Percentiles rank a stretch among this genome's conserved stretches.
Conservation (phyloP, 2,329 filamentous ascomycete genomes). For the Zasmidium citrigriseum region DNA sequence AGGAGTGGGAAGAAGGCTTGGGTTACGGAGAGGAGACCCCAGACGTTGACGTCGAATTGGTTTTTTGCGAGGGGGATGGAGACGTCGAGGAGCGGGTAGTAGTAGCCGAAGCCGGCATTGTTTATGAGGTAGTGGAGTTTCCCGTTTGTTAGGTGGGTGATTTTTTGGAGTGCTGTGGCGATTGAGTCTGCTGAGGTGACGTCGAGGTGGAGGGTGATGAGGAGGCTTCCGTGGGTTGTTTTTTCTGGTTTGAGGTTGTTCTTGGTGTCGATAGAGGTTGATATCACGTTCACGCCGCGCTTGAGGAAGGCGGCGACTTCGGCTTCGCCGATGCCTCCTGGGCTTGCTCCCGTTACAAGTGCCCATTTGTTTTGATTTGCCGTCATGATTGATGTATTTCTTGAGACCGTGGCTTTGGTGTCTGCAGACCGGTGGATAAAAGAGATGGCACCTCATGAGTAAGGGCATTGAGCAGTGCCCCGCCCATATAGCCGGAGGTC, state of each 20-base stretch:
- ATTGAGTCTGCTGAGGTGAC: conserved; percentile 35
- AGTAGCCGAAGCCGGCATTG: conserved; percentile 48
- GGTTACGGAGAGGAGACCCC: conserved; percentile 27
- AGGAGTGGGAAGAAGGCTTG: conserved; percentile 35
- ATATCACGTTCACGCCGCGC: conserved; percentile 48
- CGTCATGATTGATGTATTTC: no score
- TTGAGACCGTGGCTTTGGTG: no score
- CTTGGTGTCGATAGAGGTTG: conserved; percentile 40
- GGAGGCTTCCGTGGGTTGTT: conserved; percentile 15
- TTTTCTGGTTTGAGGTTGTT: conserved; percentile 6
- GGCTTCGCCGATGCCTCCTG: conserved; percentile 47
- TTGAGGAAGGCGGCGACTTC: conserved; percentile 48
- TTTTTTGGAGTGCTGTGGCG: conserved; percentile 25
- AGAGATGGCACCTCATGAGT: no score
- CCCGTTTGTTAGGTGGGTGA: conserved; percentile 26
- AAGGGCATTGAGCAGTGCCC: no score
- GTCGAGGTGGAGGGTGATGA: conserved; percentile 39
- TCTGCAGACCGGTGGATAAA: no score
- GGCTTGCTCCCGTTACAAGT: conserved; percentile 53
- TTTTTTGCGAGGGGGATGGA: conserved; percentile 27
- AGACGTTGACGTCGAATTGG: conserved; percentile 39
- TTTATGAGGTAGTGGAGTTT: conserved; percentile 48
- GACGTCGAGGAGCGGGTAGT: conserved; percentile 30
- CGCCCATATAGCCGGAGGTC: no score
- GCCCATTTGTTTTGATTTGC: conserved; percentile 41